Conservation (phyloP, 306 rosid species). For the Carpinus viminea region DNA sequence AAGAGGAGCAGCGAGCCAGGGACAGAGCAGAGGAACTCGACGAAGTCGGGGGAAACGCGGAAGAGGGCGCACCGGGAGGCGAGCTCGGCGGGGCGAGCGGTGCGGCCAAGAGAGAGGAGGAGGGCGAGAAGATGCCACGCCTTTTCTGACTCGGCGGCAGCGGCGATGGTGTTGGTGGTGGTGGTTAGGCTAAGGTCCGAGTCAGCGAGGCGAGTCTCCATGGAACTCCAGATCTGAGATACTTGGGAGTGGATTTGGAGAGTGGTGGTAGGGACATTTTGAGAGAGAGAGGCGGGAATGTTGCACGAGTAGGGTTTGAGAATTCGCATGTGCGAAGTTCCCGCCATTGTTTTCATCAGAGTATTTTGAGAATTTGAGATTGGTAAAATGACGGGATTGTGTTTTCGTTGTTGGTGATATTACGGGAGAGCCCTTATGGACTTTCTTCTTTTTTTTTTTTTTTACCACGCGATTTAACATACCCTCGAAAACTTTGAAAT, state of each 20-base stretch:
- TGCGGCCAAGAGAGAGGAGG: slow-evolving; percentile 39
- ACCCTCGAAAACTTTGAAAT: too few species aligned
- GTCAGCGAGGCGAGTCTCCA: slow-evolving; percentile 23
- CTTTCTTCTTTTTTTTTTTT: too few species aligned
- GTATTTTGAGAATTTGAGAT: too few species aligned
- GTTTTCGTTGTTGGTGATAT: too few species aligned
- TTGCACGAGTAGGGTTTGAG: slow-evolving; percentile 28
- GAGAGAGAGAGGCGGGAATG: slow-evolving; percentile 35
- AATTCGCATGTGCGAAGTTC: slow-evolving; percentile 17
- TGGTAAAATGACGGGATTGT: too few species aligned
- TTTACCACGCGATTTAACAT: too few species aligned
- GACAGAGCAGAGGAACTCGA: slow-evolving; percentile 35
- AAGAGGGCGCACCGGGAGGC: slow-evolving; percentile 43
- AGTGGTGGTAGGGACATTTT: slow-evolving; percentile 3
- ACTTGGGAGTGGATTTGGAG: background rate
- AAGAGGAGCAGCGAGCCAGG: slow-evolving; percentile 44
- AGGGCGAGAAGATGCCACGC: slow-evolving; percentile 42
- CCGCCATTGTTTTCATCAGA: slow-evolving; percentile 19
- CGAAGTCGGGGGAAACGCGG: slow-evolving; percentile 34
- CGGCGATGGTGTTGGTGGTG: background rate
- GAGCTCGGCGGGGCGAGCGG: slow-evolving; percentile 32
- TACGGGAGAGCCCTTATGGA: too few species aligned
- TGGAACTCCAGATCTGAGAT: slow-evolving; percentile 22
- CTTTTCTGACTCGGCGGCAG: slow-evolving; percentile 19
- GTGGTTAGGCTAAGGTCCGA: background rate